phyloP scores from a whole-genome alignment of 2,329 filamentous ascomycete species.

The Colletotrichum cordylinicola region DNA sequence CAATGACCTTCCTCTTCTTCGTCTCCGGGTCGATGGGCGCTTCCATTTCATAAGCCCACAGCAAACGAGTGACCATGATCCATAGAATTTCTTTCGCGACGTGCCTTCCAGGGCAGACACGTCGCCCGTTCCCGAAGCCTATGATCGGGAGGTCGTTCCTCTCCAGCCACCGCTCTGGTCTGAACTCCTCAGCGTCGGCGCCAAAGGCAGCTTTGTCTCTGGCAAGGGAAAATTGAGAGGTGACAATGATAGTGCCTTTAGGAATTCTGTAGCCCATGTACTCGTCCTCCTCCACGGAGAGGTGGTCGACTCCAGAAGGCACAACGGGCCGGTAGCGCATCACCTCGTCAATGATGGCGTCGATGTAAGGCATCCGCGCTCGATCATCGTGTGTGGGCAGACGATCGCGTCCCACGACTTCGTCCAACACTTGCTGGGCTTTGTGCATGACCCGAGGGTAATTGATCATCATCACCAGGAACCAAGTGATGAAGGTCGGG shows the following conservation, averaged over 20 bases:
- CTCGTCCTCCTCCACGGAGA: constrained; percentile 35
- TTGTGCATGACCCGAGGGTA: constrained; percentile 29
- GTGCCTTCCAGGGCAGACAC: constrained; percentile 48
- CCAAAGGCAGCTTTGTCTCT: constrained; percentile 49
- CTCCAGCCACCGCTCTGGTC: constrained; percentile 54
- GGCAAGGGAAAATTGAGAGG: constrained; percentile 44
- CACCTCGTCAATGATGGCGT: constrained; percentile 34
- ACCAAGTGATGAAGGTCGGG: constrained; percentile 23
- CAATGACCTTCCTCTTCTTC: background rate
- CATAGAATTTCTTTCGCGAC: constrained; percentile 52
- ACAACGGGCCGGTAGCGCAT: constrained; percentile 35
- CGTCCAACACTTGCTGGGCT: constrained; percentile 46
- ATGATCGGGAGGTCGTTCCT: constrained; percentile 10
- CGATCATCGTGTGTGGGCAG: constrained; percentile 31
- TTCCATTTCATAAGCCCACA: constrained; percentile 56
- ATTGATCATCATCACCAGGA: constrained; percentile 34
- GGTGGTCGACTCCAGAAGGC: constrained; percentile 41
- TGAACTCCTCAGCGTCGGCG: constrained; percentile 47
- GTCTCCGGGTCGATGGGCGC: background rate
- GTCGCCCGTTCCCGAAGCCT: constrained; percentile 47
- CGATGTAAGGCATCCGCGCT: constrained; percentile 31
- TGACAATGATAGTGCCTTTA: constrained; percentile 38
- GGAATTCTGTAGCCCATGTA: constrained; percentile 33
- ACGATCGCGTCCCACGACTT: constrained; percentile 35
- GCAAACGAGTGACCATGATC: constrained; percentile 42